A percentile compares a stretch with the other conserved stretches of the same genome.
phyloP scores from a whole-genome alignment of 495 filamentous ascomycete genomes.

The Neurospora discreta region DNA sequence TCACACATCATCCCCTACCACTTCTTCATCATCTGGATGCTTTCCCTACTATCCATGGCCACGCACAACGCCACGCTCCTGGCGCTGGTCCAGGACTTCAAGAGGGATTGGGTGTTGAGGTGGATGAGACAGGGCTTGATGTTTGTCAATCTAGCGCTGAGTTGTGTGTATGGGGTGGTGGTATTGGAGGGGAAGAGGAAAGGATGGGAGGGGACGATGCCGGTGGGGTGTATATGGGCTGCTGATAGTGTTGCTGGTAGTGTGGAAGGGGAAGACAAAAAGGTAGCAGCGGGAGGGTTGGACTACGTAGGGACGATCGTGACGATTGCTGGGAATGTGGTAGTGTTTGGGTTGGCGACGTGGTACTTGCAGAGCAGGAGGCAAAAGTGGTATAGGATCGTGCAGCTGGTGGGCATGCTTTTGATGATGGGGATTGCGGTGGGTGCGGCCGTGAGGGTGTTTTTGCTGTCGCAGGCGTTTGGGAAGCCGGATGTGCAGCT shows the following conservation, averaged over 20 bases:
- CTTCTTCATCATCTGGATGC: slow-evolving; percentile 53
- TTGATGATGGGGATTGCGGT: slow-evolving; percentile 39
- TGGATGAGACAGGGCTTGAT: slow-evolving; percentile 50
- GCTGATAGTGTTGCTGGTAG: neutral
- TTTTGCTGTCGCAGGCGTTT: slow-evolving; percentile 42
- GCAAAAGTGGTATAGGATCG: slow-evolving; percentile 32
- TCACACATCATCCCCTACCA: slow-evolving; percentile 45
- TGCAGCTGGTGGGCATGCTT: slow-evolving; percentile 36
- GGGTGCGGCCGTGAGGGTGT: slow-evolving; percentile 37
- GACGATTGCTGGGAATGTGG: slow-evolving; percentile 36
- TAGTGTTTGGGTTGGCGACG: slow-evolving; percentile 39
- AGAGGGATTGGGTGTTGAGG: slow-evolving; percentile 47
- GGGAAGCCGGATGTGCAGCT: slow-evolving; percentile 30
- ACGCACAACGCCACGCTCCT: slow-evolving; percentile 46
- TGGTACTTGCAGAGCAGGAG: slow-evolving; percentile 44
- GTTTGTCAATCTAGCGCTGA: slow-evolving; percentile 45
- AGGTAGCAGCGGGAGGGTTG: slow-evolving; percentile 21
- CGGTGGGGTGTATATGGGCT: slow-evolving; percentile 43
- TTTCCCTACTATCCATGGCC: slow-evolving; percentile 45
- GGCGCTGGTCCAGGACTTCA: slow-evolving; percentile 47
- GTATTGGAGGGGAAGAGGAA: slow-evolving; percentile 35
- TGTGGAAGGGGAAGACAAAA: neutral
- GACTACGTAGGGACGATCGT: slow-evolving; percentile 41
- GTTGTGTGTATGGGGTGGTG: slow-evolving; percentile 36
- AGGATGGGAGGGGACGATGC: slow-evolving; percentile 36